Conservation (phyloP, 805 yeast species). For the Saturnispora zaruensis region DNA sequence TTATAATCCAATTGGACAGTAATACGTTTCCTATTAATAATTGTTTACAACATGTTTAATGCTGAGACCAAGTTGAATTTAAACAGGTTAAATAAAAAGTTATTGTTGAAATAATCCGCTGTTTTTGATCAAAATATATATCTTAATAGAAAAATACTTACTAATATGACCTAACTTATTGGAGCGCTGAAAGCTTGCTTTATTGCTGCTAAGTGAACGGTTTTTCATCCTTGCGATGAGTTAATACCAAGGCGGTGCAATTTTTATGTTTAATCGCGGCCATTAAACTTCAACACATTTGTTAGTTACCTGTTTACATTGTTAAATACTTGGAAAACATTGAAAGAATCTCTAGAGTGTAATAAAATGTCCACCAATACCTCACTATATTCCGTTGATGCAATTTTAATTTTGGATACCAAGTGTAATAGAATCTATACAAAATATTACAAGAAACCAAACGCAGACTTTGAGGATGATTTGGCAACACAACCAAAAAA, state of each 20-base stretch:
- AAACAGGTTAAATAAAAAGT: too few species aligned
- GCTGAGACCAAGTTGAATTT: too few species aligned
- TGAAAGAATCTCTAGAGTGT: not conserved
- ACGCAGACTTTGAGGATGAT: constrained; percentile 31
- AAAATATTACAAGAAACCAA: constrained; percentile 73
- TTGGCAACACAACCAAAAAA: constrained; percentile 34
- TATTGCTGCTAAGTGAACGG: too few species aligned
- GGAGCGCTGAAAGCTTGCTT: too few species aligned
- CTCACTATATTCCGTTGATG: constrained; percentile 75
- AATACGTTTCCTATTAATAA: too few species aligned
- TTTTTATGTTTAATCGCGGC: not conserved
- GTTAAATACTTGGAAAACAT: not conserved
- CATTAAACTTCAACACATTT: not conserved
- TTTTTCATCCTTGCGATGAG: not conserved
- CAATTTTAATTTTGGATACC: constrained; percentile 71
- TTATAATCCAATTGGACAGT: too few species aligned
- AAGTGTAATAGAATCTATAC: constrained; percentile 76
- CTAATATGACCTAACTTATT: too few species aligned
- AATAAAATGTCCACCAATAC: constrained; percentile 22
- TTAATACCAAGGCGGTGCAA: not conserved
- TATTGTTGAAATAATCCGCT: too few species aligned
- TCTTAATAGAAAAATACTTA: too few species aligned
- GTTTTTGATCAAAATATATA: too few species aligned
- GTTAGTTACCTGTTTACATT: constrained; percentile 1
- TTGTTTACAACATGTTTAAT: too few species aligned